Conservation (phyloP, 805 yeast genomes). For the Wickerhamomyces silvicola region DNA sequence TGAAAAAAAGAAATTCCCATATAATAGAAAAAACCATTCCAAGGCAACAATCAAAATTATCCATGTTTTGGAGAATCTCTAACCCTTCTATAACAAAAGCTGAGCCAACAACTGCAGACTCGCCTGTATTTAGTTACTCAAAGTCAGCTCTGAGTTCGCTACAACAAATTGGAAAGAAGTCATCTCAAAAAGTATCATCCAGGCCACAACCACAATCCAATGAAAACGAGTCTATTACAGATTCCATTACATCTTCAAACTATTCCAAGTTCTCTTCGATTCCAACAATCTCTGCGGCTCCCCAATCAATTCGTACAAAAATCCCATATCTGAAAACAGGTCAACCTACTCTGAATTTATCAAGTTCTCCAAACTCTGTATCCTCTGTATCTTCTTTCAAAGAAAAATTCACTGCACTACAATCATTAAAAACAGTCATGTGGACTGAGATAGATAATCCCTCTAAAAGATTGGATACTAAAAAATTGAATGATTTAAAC, state of each 20-base stretch:
- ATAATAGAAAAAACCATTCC: too few relatives aligned
- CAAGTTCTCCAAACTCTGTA: constrained; percentile 1
- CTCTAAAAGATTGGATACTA: constrained; percentile 55
- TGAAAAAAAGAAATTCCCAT: too few relatives aligned
- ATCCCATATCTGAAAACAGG: too few relatives aligned
- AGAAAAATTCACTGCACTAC: constrained; percentile 13
- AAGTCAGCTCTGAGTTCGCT: constrained; percentile 15
- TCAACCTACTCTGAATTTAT: too few relatives aligned
- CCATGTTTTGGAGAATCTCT: constrained; percentile 19
- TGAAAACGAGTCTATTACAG: constrained; percentile 1
- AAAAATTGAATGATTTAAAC: constrained; percentile 48
- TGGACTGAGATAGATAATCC: constrained; percentile 74
- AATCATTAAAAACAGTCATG: constrained; percentile 21
- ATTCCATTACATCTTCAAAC: constrained; percentile 3
- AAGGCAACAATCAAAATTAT: constrained; percentile 5
- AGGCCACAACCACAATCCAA: constrained; percentile 6
- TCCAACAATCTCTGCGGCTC: constrained; percentile 1
- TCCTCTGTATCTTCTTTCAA: constrained; percentile 1
- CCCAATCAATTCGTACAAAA: too few relatives aligned
- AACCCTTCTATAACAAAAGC: constrained; percentile 18
- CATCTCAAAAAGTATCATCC: neutral
- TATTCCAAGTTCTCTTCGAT: constrained; percentile 1
- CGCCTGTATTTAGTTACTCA: constrained; percentile 16
- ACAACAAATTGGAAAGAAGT: constrained; percentile 8
- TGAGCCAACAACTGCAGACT: constrained; percentile 11